Conservation (phyloP, 2,329 filamentous ascomycete genomes). For the Cadophora gregata region DNA sequence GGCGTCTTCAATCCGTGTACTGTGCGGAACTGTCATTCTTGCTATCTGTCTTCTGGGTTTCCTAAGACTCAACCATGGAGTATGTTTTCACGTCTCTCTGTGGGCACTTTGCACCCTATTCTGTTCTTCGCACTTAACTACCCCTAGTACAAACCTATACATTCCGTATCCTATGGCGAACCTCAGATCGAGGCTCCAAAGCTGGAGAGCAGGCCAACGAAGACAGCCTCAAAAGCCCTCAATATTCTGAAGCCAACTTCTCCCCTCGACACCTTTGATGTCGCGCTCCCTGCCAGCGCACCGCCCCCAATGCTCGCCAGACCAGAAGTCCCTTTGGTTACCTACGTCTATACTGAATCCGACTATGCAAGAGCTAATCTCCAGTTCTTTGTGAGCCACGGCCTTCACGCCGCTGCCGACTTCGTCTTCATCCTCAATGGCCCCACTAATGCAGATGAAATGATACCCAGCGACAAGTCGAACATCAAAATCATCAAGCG, state of each 20-base stretch:
- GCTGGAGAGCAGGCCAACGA: not conserved
- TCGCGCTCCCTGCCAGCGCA: not conserved
- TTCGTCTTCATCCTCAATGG: slow-evolving; percentile 43
- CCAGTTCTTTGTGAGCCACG: slow-evolving; percentile 39
- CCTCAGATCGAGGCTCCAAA: slow-evolving; percentile 16
- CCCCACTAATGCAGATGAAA: slow-evolving; percentile 27
- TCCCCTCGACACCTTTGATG: slow-evolving; percentile 4
- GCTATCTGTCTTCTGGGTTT: not conserved
- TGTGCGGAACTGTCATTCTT: not conserved
- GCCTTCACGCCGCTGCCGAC: slow-evolving; percentile 38
- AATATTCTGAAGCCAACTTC: slow-evolving; percentile 3
- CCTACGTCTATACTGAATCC: slow-evolving; percentile 41
- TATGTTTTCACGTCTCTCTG: not conserved
- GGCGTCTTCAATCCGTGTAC: not conserved
- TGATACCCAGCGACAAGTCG: slow-evolving; percentile 27
- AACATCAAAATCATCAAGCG: slow-evolving; percentile 38
- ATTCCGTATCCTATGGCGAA: slow-evolving; percentile 4
- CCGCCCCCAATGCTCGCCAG: not conserved
- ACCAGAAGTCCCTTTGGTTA: slow-evolving; percentile 29
- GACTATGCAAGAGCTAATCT: slow-evolving; percentile 35
- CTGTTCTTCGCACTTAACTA: not conserved
- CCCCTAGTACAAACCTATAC: slow-evolving; percentile 4
- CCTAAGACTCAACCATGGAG: not conserved
- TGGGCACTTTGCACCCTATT: not conserved
- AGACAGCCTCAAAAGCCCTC: not conserved